These are phyloP conservation scores for Trichothecium sympodiale DNA, from an alignment of 2,329 filamentous ascomycete genomes.

Conservation along the genomic window DNA sequence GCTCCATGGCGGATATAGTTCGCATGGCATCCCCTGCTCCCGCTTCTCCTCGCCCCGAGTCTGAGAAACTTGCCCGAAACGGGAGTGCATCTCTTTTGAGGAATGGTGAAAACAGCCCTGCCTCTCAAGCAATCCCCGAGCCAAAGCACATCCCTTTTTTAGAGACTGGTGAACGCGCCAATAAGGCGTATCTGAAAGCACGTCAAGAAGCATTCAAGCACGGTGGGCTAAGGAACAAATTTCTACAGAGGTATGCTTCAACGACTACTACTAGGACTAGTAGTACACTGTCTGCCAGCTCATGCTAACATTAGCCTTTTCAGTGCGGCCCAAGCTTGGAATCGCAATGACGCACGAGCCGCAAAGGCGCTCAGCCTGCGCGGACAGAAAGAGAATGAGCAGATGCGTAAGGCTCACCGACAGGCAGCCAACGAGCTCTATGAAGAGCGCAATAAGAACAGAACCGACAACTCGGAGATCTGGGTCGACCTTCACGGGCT, in stretches of 20 bases:
- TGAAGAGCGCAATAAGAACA: slow-evolving; percentile 78
- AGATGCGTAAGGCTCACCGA: slow-evolving; percentile 94
- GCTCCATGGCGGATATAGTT: slow-evolving; percentile 84
- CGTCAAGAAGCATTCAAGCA: slow-evolving; percentile 95
- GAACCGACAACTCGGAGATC: slow-evolving; percentile 52
- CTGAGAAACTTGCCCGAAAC: slow-evolving; percentile 50
- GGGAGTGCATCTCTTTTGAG: slow-evolving; percentile 54
- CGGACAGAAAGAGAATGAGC: slow-evolving; percentile 90
- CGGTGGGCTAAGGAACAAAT: slow-evolving; percentile 91
- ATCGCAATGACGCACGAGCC: slow-evolving; percentile 90
- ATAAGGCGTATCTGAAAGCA: slow-evolving; percentile 90
- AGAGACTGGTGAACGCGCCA: slow-evolving; percentile 81
- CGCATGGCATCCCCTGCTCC: slow-evolving; percentile 85
- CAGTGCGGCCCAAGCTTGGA: slow-evolving; percentile 96
- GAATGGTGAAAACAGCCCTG: slow-evolving; percentile 65
- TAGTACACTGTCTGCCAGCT: neutral
- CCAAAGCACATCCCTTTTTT: slow-evolving; percentile 95
- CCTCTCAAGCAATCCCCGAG: slow-evolving; percentile 72
- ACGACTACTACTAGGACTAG: neutral
- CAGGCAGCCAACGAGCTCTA: slow-evolving; percentile 88
- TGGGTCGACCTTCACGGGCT: slow-evolving; percentile 96
- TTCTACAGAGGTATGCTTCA: slow-evolving; percentile 68
- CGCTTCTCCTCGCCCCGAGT: slow-evolving; percentile 43
- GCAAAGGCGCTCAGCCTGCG: slow-evolving; percentile 90
- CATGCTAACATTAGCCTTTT: slow-evolving; percentile 1